These are phyloP conservation scores for Ophiostoma sp. DNA, from an alignment of 2,329 filamentous ascomycete genomes.

Conservation along the genomic window DNA sequence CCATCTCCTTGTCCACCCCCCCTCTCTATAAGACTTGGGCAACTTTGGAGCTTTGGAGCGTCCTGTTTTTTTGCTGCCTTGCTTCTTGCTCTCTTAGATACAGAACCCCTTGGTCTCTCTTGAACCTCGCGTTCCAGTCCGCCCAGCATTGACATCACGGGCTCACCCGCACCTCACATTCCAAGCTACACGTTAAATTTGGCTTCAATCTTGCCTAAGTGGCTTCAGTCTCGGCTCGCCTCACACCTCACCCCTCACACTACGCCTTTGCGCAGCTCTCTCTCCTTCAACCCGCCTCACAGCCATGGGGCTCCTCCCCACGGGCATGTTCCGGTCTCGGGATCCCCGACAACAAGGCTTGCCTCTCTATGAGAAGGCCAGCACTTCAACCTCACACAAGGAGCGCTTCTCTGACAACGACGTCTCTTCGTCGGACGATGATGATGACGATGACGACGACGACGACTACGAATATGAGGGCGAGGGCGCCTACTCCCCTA, in stretches of 20 bases:
- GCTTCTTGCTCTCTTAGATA: not conserved
- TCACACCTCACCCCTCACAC: not conserved
- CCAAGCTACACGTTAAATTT: conserved; percentile 9
- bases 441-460: conserved; percentile 42
- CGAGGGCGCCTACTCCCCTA: conserved; percentile 37
- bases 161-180: conserved; percentile 16
- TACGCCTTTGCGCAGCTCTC: not conserved
- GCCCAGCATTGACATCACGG: conserved; percentile 12
- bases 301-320: conserved; percentile 46
- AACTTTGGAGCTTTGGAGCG: not conserved
- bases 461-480: conserved; percentile 32
- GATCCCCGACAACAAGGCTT: conserved; percentile 39
- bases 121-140: not conserved
- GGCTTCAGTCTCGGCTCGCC: not conserved
- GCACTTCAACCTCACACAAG: conserved; percentile 38
- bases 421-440: conserved; percentile 37
- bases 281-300: not conserved
- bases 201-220: not conserved
- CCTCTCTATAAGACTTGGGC: not conserved
- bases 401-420: conserved; percentile 49
- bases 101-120: not conserved
- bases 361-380: conserved; percentile 47
- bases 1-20: not conserved
- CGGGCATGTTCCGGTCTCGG: conserved; percentile 38
- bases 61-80: not conserved